These are phyloP conservation scores for Didymella keratinophila DNA, from an alignment of 2,329 filamentous ascomycete species.

Conservation along the genomic window DNA sequence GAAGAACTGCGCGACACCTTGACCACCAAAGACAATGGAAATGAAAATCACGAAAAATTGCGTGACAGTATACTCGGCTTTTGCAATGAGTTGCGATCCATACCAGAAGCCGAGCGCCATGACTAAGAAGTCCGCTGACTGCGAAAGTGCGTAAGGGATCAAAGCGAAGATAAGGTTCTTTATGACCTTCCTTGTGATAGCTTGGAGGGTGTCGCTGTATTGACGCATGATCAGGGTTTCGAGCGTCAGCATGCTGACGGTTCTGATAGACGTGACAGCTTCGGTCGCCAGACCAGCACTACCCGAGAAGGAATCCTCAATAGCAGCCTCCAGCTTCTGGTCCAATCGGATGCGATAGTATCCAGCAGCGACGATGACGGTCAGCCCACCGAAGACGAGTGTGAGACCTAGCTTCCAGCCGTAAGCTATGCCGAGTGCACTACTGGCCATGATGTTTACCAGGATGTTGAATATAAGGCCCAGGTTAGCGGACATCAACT, in stretches of 20 bases:
- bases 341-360: conserved; percentile 63
- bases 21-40: conserved; percentile 18
- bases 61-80: conserved; percentile 1
- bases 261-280: conserved; percentile 17
- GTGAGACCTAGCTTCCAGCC: conserved; percentile 83
- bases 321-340: conserved; percentile 15
- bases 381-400: conserved; percentile 74
- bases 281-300: conserved; percentile 14
- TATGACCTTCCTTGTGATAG: conserved; percentile 1
- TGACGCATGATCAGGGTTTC: conserved; percentile 7
- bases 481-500: conserved; percentile 68
- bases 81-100: conserved; percentile 11
- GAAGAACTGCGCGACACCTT: conserved; percentile 18
- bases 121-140: conserved; percentile 10
- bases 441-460: conserved; percentile 77
- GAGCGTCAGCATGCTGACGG: conserved; percentile 18
- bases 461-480: conserved; percentile 80
- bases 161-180: conserved; percentile 9
- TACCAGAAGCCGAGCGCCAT: conserved; percentile 21
- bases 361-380: conserved; percentile 76
- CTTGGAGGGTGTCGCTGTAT: conserved; percentile 5
- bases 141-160: conserved; percentile 14
- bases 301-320: conserved; percentile 12
- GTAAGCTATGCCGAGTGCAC: conserved; percentile 51
- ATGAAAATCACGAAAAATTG: conserved; percentile 21